Evolutionary conservation across 2,329 filamentous ascomycete species (phyloP), one percentile per base, ranked within the genome.

Genomic region (Aureobasidium sp.): DNA sequence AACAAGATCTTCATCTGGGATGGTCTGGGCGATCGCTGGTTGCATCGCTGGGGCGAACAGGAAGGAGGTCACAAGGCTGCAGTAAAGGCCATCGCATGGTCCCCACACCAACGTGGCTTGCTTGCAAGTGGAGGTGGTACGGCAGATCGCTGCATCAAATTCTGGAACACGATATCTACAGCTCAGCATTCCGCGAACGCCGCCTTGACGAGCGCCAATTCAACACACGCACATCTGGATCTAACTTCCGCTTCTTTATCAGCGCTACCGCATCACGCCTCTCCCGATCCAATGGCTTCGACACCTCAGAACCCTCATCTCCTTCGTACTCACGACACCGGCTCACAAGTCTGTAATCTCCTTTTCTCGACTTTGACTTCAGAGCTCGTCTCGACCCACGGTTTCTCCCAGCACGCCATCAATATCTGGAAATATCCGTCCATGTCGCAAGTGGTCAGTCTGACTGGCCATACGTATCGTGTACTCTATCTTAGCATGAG

Each of bases 1-100:
- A 99, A 99, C 78, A 97, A 97, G 73, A 81, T 99, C 49, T 94
- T 97, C 84, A 91, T 99, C 29, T 99, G 94, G 94, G 94, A 99
- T 70, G 95, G 95, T 72, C 82, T 97, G 62, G 90, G 87, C n/a
- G 89, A 95, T 68, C 90, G 91, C 8, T 94, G 94, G 1, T 81
- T 95, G 2, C 96, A 90, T 81, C 95, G 96, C 69, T 97, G 96
- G 74, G 89, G 89, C 21, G 92, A 97, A 66, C 94, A 97, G 73
- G 93, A 89, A 49, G 89, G 89, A n/a, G 92, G 96, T 62, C 94
- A 99, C 73, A 93, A 89, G 39, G 94, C 94, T 13, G 94, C 94
- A 9, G 94, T 99, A 57, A 99, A 99, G 74, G 94, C 94, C 5
- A 97, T 99, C 65, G 87, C 94, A 10, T 99, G 94, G 94, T 97